Percentiles rank a stretch among this genome's conserved stretches.
phyloP scores from a whole-genome alignment of 179 eudicot genomes.

The Spergularia azorica region DNA sequence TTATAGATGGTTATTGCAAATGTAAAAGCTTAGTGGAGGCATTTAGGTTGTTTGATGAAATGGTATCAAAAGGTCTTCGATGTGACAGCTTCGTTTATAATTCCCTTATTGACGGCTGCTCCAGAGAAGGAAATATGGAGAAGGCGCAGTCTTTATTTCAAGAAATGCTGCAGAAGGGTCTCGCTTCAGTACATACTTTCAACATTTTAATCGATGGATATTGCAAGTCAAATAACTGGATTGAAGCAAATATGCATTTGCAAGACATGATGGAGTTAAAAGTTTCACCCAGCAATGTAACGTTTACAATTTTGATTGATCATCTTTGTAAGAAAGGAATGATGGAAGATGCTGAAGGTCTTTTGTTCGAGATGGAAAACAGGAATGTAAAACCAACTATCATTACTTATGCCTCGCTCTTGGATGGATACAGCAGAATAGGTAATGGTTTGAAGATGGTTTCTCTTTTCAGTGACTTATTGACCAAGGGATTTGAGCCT shows the following conservation, averaged over 20 bases:
- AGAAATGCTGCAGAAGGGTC: slow-evolving; percentile 52
- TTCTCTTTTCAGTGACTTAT: slow-evolving; percentile 61
- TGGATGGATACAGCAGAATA: slow-evolving; percentile 53
- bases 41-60: slow-evolving; percentile 58
- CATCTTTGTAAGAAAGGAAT: slow-evolving; percentile 57
- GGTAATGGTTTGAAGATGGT: slow-evolving; percentile 59
- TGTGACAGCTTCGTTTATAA: slow-evolving; percentile 67
- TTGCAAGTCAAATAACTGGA: slow-evolving; percentile 56
- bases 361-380: slow-evolving; percentile 62
- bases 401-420: slow-evolving; percentile 63
- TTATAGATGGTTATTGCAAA: slow-evolving; percentile 81
- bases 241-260: slow-evolving; percentile 55
- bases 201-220: slow-evolving; percentile 71
- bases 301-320: slow-evolving; percentile 68
- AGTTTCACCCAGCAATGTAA: slow-evolving; percentile 58
- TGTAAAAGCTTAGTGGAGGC: slow-evolving; percentile 58
- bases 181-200: slow-evolving; percentile 59
- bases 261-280: slow-evolving; percentile 50
- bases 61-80: slow-evolving; percentile 50
- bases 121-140: slow-evolving; percentile 54
- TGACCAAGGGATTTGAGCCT: slow-evolving; percentile 59
- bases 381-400: slow-evolving; percentile 57
- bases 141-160: slow-evolving; percentile 61
- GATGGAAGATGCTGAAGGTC: slow-evolving; percentile 70
- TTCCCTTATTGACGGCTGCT: slow-evolving; percentile 67